Conservation (phyloP, 208 protist species). For the Blastocrithidia nonstop region DNA sequence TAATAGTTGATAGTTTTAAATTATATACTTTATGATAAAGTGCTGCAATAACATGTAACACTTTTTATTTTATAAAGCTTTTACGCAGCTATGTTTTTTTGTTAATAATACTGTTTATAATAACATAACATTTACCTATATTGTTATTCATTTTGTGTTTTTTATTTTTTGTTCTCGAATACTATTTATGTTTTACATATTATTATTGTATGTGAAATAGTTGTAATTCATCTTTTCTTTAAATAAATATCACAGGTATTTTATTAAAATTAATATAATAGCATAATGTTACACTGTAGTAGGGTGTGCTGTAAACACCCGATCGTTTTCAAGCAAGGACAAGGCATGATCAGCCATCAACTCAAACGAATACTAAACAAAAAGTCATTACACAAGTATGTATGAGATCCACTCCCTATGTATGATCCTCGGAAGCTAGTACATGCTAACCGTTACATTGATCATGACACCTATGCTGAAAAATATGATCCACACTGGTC, state of each 20-base stretch:
- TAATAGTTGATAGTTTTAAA: too few relatives aligned
- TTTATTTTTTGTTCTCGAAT: too few relatives aligned
- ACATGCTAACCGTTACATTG: conserved; percentile 61
- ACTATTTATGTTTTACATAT: too few relatives aligned
- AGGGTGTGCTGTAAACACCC: conserved; percentile 52
- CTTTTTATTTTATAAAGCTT: too few relatives aligned
- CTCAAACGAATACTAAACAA: conserved; percentile 85
- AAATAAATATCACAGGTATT: too few relatives aligned
- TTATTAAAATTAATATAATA: conserved; percentile 2
- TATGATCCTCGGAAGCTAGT: conserved; percentile 77
- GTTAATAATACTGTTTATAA: not conserved
- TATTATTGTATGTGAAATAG: too few relatives aligned
- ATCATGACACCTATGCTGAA: conserved; percentile 76
- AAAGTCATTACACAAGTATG: conserved; percentile 75
- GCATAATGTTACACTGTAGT: conserved; percentile 37
- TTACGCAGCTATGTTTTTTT: too few relatives aligned
- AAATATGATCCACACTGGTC: conserved; percentile 68
- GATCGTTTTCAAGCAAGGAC: conserved; percentile 79
- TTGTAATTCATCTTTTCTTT: conserved; percentile 5
- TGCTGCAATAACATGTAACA: too few relatives aligned
- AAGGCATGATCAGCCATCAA: conserved; percentile 86
- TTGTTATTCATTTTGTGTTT: too few relatives aligned
- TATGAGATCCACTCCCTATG: conserved; percentile 84
- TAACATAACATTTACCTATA: too few relatives aligned
- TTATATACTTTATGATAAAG: too few relatives aligned